A percentile compares a stretch with the other conserved stretches of the same genome.
These are phyloP conservation scores for Saccharomycopsis fermentans DNA, from an alignment of 805 yeast genomes.

Conservation along the genomic window DNA sequence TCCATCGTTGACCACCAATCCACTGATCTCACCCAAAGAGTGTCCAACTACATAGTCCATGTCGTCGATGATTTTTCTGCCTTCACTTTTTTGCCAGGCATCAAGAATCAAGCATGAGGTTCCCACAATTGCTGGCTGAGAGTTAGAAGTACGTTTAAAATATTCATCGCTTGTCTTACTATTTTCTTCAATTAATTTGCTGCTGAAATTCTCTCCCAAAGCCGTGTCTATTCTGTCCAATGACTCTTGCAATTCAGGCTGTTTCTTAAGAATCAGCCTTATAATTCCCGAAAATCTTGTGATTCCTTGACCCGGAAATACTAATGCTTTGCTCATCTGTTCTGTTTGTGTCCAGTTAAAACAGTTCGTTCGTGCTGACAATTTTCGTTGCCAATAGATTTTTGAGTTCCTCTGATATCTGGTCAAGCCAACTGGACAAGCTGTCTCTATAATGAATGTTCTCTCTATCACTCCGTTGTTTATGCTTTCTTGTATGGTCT, in stretches of 20 bases:
- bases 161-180: not conserved
- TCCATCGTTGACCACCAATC: constrained; percentile 7
- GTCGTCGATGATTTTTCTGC: not conserved
- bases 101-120: constrained; percentile 7
- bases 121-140: constrained; percentile 16
- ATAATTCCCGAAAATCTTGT: constrained; percentile 10
- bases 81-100: not conserved
- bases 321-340: constrained; percentile 10
- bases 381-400: not conserved
- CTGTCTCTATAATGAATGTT: too few species aligned
- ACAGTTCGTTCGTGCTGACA: not conserved
- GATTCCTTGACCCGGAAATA: constrained; percentile 18
- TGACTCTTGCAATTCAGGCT: constrained; percentile 1
- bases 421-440: too few species aligned
- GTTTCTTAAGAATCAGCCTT: not conserved
- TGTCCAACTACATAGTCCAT: constrained; percentile 15
- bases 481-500: too few species aligned
- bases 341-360: not conserved
- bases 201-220: not conserved
- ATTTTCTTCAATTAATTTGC: not conserved
- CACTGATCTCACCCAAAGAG: constrained; percentile 17
- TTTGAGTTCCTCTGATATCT: not conserved
- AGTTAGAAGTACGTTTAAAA: constrained; percentile 10
- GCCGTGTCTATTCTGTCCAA: constrained; percentile 4
- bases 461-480: too few species aligned